Conservation (phyloP, 1,139 yeast genomes). For the Pneumocystis canis region DNA sequence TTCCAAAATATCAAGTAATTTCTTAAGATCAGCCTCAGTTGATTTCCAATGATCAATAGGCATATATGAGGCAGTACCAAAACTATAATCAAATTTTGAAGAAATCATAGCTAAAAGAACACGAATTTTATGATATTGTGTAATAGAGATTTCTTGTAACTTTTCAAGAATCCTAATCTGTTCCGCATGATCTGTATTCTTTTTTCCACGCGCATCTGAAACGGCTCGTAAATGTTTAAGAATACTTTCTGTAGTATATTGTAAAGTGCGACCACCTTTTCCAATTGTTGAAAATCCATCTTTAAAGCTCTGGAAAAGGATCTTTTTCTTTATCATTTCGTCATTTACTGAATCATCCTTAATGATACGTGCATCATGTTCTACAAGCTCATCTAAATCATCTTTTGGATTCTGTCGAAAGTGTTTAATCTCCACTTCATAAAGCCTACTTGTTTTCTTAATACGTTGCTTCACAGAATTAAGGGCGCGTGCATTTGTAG, state of each 20-base stretch:
- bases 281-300: slow-evolving; percentile 31
- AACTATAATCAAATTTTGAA: slow-evolving; percentile 62
- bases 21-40: slow-evolving; percentile 39
- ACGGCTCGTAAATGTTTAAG: slow-evolving; percentile 63
- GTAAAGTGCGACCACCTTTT: slow-evolving; percentile 29
- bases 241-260: slow-evolving; percentile 33
- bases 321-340: slow-evolving; percentile 5
- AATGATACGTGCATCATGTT: slow-evolving; percentile 12
- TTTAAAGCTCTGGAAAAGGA: slow-evolving; percentile 23
- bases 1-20: slow-evolving; percentile 56
- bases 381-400: slow-evolving; percentile 7
- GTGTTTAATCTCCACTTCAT: slow-evolving; percentile 40
- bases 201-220: slow-evolving; percentile 87
- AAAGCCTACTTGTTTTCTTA: slow-evolving; percentile 63
- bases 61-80: slow-evolving; percentile 55
- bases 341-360: slow-evolving; percentile 8
- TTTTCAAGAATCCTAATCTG: slow-evolving; percentile 61
- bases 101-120: slow-evolving; percentile 75
- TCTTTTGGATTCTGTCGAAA: slow-evolving; percentile 47
- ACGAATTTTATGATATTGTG: slow-evolving; percentile 61
- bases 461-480: slow-evolving; percentile 82
- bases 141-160: slow-evolving; percentile 37
- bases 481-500: slow-evolving; percentile 73
- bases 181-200: slow-evolving; percentile 71
- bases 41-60: slow-evolving; percentile 68